Evolutionary conservation across 164 flowering plant genomes (phyloP), one percentile per base, ranked within the genome.

Genomic region (Nelumbo lutea): DNA sequence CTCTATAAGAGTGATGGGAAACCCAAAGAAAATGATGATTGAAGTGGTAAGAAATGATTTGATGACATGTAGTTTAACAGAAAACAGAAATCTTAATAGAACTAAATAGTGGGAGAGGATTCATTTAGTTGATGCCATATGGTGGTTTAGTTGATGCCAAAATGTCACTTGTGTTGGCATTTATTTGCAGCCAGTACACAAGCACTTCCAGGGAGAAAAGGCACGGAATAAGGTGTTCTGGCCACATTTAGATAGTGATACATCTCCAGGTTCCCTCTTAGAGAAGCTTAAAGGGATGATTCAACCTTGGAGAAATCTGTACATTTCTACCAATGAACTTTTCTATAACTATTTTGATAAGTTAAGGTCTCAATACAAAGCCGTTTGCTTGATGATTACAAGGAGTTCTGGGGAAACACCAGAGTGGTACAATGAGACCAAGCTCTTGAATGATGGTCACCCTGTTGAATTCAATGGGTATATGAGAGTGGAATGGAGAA

Each of bases 351-450:
- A 90, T 78, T 91, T 95, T 66, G 98, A 95, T 78, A 88, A 83
- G 68, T 66, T 95, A 77, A 85, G 96, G 74, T 90, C 96, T 56
- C 80, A 88, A 41, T 92, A 77, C 83, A 85, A 85, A 77, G 86
- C 89, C 91, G 89, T 79, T 81, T 95, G 79, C 93, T 95, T 66
- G 94, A 90, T 75, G 98, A 95, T 78, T 90, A 86, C 75, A 86
- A 83, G 74, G 84, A 85, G 15, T 65, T 95, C 70, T 92, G 96
- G 98, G 85, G 83, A 56, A 85, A 83, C 45, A 86, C 82, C 2
- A 95, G 98, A 95, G 69, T 91, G 97, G 97, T 90, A 83, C 77
- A 89, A 90, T 60, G 98, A 95, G 74, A 95, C 96, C 1, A 89
- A 9, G 67, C 41, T 72, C 11, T 68, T 95, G 57, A 95, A 90